Evolutionary conservation across 306 rosid genomes (phyloP), one percentile per base, ranked within the genome.

Genomic region (Cucumis melo): DNA sequence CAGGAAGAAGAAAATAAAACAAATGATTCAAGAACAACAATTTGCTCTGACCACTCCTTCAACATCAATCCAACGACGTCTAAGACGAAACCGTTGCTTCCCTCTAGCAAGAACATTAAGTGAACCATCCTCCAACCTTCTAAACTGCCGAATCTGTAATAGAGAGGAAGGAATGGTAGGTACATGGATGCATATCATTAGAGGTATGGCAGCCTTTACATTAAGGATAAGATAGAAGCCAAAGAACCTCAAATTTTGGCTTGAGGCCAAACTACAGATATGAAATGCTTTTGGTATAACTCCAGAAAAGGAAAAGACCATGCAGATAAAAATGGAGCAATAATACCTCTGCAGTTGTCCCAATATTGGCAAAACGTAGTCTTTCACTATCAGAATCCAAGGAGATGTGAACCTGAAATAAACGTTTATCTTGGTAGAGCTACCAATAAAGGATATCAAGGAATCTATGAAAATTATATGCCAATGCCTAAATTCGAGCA

Each of bases 311-410:
- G 23, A 71, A 42, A 60, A 60, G 41, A 7, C 58, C 5, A 27
- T 1, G 13, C 3, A 24, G 62, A 44, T 9, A 12, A 75, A 39
- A 66, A 36, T 19, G 8, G 11, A 78, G 68, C 53, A 62, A 80
- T 60, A 60, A 77, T 84, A 92, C 96, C 96, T 89, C 96, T 6
- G 99, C 96, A 68, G 99, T 94, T 57, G 98, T 90, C 79, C 98
- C 99, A 79, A 88, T 42, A 74, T 84, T 90, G 20, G 96, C 84
- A 24, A 85, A 65, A 82, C 75, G 85, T 61, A 34, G 65, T 83
- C 84, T 85, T 14, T 61, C 79, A 75, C 55, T 83, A 58, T 53
- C 80, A 62, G 78, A 29, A 53, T 85, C 90, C 81, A 82, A 80
- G 75, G 85, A 80, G 77, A 81, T 81, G 34, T 86, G 88, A 85